Evolutionary conservation across 768 basidiomycete genomes (phyloP), one percentile per base, ranked within the genome.

Genomic region (Pleurotus tuber-regium): DNA sequence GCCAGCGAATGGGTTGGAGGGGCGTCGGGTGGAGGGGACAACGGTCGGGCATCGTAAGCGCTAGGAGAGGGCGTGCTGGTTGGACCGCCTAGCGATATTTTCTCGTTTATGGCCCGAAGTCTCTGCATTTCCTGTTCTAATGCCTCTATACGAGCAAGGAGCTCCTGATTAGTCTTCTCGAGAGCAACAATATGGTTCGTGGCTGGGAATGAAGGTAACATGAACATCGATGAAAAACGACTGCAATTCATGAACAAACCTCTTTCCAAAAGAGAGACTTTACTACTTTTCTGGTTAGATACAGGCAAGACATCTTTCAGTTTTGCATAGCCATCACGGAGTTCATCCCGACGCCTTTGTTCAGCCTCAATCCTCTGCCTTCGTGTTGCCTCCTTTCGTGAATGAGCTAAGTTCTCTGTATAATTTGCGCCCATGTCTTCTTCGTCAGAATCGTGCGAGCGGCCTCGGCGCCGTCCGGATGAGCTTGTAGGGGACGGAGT

Each of bases 261-360:
- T 80, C 92, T 79, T 70, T 94, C 92, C 51, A 95, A 74, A 52
- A 94, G 70, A 21, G 88, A 90, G 14, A 92, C 89, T 65, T 95
- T 95, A 72, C 89, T 92, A 66, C 87, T 86, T 73, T 93, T 91
- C 75, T 92, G 90, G 68, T 91, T 92, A 10, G 87, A 89, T 48
- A 86, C 78, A 2, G 92, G 92, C 5, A 95, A 75, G 21, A 89
- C 87, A 55, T 92, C 90, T 70, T 91, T 92, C 67, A 95, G 74
- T 63, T 87, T 85, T 29, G 87, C 86, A 69, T 94, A 95, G 23
- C 90, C 92, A 62, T 95, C 92, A 54, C 92, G 79, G 54, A 94
- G 77, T 69, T 94, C 92, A 67, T 93, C 91, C 57, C 92, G 78
- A 52, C 92, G 77, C 39, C 91, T 76, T 72, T 94, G 89, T 67